Evolutionary conservation across 2,329 filamentous ascomycete genomes (phyloP).

Genomic region (Aspergillus sp.): DNA sequence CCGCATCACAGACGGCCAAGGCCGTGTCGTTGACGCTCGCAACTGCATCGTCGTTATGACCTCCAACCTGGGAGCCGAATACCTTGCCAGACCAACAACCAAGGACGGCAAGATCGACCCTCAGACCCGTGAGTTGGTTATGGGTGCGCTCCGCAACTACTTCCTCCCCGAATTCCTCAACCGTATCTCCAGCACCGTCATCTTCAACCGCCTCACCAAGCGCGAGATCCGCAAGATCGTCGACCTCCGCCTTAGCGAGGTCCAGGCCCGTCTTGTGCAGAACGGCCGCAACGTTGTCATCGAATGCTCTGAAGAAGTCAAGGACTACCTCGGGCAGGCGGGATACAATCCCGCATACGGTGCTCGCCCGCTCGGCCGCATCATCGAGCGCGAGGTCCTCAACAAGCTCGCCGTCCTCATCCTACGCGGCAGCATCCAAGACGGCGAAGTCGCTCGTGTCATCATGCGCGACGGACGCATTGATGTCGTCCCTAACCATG

Average conservation of each 20-base stretch:
- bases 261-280: slow-evolving; percentile 84
- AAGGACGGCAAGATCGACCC: slow-evolving; percentile 85
- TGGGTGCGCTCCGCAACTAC: slow-evolving; percentile 88
- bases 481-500: slow-evolving; percentile 82
- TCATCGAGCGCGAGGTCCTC: slow-evolving; percentile 97
- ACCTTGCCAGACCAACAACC: slow-evolving; percentile 76
- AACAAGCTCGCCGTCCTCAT: slow-evolving; percentile 93
- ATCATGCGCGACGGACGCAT: slow-evolving; percentile 80
- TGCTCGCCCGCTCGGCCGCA: slow-evolving; percentile 80
- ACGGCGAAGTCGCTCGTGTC: slow-evolving; percentile 82
- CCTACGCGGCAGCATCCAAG: slow-evolving; percentile 78
- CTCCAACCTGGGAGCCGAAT: slow-evolving; percentile 94
- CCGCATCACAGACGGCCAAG: slow-evolving; percentile 97
- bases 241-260: slow-evolving; percentile 82
- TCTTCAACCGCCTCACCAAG: slow-evolving; percentile 95
- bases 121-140: slow-evolving; percentile 84
- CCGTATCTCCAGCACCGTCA: slow-evolving; percentile 92
- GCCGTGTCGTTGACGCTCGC: slow-evolving; percentile 88
- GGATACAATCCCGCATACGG: slow-evolving; percentile 97
- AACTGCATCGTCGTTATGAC: slow-evolving; percentile 99
- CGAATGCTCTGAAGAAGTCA: slow-evolving; percentile 79
- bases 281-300: slow-evolving; percentile 89
- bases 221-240: slow-evolving; percentile 94
- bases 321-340: slow-evolving; percentile 87
- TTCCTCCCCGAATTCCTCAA: slow-evolving; percentile 99